Conservation (phyloP, 768 basidiomycete species). For the Kwoniella mangroviensis region DNA sequence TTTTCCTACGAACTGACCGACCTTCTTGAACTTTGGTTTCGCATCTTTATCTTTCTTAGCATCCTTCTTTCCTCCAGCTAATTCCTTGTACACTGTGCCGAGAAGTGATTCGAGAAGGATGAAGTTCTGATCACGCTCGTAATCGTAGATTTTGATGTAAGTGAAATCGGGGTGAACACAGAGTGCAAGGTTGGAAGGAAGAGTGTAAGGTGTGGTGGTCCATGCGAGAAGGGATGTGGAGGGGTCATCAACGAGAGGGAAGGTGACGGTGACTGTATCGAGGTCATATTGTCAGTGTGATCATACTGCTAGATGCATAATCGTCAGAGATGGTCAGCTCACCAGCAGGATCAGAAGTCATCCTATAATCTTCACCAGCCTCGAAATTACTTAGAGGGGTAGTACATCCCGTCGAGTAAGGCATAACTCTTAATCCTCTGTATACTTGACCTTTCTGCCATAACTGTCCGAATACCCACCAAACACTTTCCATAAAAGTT, state of each 20-base stretch:
- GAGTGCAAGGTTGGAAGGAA: constrained; percentile 91
- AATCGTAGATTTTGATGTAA: constrained; percentile 95
- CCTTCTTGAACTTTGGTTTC: constrained; percentile 78
- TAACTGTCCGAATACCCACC: constrained; percentile 98
- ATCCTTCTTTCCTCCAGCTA: constrained; percentile 62
- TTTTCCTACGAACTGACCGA: constrained; percentile 81
- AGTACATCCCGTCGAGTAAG: constrained; percentile 93
- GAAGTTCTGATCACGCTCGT: constrained; percentile 81
- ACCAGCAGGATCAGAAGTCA: constrained; percentile 92
- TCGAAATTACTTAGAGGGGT: constrained; percentile 98
- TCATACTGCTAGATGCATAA: too few relatives aligned
- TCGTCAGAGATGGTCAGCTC: constrained; percentile 45
- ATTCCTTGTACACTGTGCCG: constrained; percentile 78
- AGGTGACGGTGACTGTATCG: constrained; percentile 79
- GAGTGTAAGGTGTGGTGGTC: constrained; percentile 99
- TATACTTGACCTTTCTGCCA: constrained; percentile 92
- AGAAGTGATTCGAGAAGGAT: constrained; percentile 89
- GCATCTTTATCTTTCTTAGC: constrained; percentile 69
- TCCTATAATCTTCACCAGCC: constrained; percentile 86
- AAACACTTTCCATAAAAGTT: constrained; percentile 95
- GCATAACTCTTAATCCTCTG: constrained; percentile 92
- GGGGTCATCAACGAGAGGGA: constrained; percentile 91
- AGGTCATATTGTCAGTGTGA: too few relatives aligned
- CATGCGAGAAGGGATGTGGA: constrained; percentile 88
- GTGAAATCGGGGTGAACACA: constrained; percentile 96